These are phyloP conservation scores for Thymus quinquecostatus DNA, from an alignment of 257 asterid species.

Conservation along the genomic window DNA sequence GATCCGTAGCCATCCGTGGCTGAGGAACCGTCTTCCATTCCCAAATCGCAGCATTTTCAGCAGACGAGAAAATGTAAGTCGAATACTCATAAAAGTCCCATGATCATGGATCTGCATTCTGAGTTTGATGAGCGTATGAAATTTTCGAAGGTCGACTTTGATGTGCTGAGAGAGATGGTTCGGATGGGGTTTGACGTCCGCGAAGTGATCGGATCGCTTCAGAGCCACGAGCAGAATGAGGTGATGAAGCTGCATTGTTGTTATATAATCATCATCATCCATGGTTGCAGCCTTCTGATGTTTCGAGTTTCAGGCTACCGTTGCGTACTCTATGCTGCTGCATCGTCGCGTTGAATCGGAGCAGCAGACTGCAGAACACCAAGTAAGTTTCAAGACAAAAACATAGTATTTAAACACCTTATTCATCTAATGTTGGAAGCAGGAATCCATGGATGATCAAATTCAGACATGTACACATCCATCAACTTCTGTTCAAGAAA, in stretches of 20 bases:
- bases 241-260: constrained; percentile 30
- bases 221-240: constrained; percentile 52
- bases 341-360: constrained; percentile 33
- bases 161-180: constrained; percentile 45
- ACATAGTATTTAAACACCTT: background rate
- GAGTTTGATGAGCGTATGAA: background rate
- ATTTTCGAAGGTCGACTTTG: constrained; percentile 46
- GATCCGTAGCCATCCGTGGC: constrained; percentile 67
- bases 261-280: background rate
- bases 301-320: constrained; percentile 50
- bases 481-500: constrained; percentile 16
- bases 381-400: constrained; percentile 14
- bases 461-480: constrained; percentile 24
- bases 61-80: constrained; percentile 42
- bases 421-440: background rate
- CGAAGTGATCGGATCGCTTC: constrained; percentile 50
- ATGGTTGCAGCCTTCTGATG: background rate
- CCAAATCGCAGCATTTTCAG: constrained; percentile 36
- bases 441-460: constrained; percentile 21
- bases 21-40: constrained; percentile 45
- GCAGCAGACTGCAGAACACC: constrained; percentile 22
- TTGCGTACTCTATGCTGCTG: constrained; percentile 50
- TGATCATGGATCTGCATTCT: background rate
- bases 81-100: background rate
- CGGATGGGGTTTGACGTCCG: constrained; percentile 46